Evolutionary conservation across 2,329 filamentous ascomycete species (phyloP).

Genomic region (Biscogniauxia sp.): DNA sequence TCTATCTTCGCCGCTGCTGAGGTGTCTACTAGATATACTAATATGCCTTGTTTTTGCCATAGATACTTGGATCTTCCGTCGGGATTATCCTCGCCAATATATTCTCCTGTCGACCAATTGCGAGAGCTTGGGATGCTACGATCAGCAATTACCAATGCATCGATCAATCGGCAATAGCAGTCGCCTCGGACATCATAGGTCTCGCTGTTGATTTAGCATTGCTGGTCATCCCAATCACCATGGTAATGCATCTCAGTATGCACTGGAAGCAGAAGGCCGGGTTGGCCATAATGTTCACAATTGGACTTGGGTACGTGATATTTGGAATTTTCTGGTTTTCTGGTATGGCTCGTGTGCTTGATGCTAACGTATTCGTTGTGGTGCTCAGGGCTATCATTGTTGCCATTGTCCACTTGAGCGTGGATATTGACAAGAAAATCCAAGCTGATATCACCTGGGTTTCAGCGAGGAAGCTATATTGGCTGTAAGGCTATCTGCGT

Average conservation of each 20-base stretch:
- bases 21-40: neutral
- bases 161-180: neutral
- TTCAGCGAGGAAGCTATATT: neutral
- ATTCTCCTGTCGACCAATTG: neutral
- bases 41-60: neutral
- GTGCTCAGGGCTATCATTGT: neutral
- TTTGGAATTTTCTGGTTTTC: neutral
- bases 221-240: neutral
- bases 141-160: neutral
- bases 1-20: neutral
- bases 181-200: neutral
- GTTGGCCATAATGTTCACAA: neutral
- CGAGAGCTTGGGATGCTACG: neutral
- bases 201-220: neutral
- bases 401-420: neutral
- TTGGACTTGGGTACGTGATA: neutral
- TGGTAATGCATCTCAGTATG: neutral
- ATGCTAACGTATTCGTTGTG: neutral
- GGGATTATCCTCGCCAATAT: neutral
- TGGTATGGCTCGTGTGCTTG: neutral
- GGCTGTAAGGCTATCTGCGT: neutral
- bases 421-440: neutral
- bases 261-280: neutral
- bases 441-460: neutral
- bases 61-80: neutral